Evolutionary conservation across 1,284 basidiomycete species (phyloP).

Genomic region (Megacollybia platyphylla): DNA sequence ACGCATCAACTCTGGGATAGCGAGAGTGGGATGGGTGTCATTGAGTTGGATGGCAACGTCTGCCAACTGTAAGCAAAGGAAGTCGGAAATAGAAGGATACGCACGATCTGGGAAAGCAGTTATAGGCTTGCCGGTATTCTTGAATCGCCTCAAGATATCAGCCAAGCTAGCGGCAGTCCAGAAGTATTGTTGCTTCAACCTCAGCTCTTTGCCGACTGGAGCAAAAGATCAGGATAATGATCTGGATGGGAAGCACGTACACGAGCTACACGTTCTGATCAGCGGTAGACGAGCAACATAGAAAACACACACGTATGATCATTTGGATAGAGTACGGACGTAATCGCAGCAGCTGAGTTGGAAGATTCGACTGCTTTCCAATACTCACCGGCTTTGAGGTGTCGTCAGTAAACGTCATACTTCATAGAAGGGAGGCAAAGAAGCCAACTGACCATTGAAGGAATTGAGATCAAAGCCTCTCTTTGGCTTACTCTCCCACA

Average conservation of each 20-base stretch:
- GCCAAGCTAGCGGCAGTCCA: slow-evolving; percentile 80
- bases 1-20: slow-evolving; percentile 90
- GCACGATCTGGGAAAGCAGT: slow-evolving; percentile 69
- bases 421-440: neutral
- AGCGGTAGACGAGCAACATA: slow-evolving; percentile 2
- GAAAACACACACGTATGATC: slow-evolving; percentile 56
- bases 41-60: slow-evolving; percentile 85
- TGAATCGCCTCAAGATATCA: slow-evolving; percentile 79
- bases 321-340: slow-evolving; percentile 80
- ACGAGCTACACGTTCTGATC: slow-evolving; percentile 21
- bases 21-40: slow-evolving; percentile 87
- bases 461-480: slow-evolving; percentile 86
- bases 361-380: slow-evolving; percentile 76
- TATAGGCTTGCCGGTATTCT: slow-evolving; percentile 66
- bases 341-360: slow-evolving; percentile 84
- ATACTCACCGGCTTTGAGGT: slow-evolving; percentile 68
- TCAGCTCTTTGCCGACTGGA: slow-evolving; percentile 77
- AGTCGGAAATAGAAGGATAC: slow-evolving; percentile 11
- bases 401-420: neutral
- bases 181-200: slow-evolving; percentile 92
- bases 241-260: neutral
- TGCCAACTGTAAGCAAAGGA: slow-evolving; percentile 13
- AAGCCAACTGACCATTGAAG: slow-evolving; percentile 58
- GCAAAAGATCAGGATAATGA: slow-evolving; percentile 3
- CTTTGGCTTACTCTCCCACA: slow-evolving; percentile 83